Conservation (phyloP, 345 rosid species). For the Eucalyptus albens region DNA sequence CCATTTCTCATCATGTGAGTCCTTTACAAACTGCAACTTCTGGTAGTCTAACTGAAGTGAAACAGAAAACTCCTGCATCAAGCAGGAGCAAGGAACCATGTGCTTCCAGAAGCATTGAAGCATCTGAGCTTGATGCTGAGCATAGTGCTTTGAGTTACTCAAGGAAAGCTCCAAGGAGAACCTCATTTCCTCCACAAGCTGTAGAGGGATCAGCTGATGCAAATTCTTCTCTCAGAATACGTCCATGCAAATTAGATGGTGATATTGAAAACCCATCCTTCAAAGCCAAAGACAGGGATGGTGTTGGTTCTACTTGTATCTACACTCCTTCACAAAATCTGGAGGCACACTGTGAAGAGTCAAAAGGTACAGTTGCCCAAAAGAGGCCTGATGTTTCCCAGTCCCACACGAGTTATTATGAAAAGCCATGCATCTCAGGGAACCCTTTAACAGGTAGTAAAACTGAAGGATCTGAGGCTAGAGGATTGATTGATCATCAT, state of each 20-base stretch:
- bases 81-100: background rate
- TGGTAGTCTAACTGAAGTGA: background rate
- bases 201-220: slow-evolving; percentile 7
- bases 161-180: slow-evolving; percentile 30
- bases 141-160: slow-evolving; percentile 19
- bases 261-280: slow-evolving; percentile 7
- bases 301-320: background rate
- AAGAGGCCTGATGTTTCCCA: slow-evolving; percentile 12
- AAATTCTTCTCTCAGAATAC: background rate
- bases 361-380: slow-evolving; percentile 14
- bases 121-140: slow-evolving; percentile 6
- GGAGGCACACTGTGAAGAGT: slow-evolving; percentile 6
- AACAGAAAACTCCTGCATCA: slow-evolving; percentile 16
- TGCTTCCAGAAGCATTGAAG: slow-evolving; percentile 13
- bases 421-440: slow-evolving; percentile 3
- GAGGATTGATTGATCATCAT: background rate
- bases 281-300: slow-evolving; percentile 4
- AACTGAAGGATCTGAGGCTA: slow-evolving; percentile 6
- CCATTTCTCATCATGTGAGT: background rate
- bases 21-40: background rate
- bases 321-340: slow-evolving; percentile 12
- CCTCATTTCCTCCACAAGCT: slow-evolving; percentile 18
- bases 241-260: background rate
- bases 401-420: background rate
- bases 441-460: slow-evolving; percentile 9